Base-by-base conservation (phyloP, 306 rosid species). In the Calophaca sinica region DNA sequence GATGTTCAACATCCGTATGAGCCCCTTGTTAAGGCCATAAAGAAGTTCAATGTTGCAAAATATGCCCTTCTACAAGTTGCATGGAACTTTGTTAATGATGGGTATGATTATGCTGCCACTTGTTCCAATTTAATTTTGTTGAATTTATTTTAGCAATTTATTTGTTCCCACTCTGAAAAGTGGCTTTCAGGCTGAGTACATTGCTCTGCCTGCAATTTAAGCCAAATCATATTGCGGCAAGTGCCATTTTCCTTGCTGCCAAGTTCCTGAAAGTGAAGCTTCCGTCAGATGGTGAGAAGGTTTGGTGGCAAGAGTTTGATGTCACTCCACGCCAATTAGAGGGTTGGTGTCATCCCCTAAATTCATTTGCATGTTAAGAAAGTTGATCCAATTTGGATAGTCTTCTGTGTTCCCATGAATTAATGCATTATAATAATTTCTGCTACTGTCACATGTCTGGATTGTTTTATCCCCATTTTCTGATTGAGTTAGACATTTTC, bases 181-280 rank as follows among this genome's bases (percentile, higher is more conserved):
- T 87, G 85, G 79, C 81, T 78, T 89, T 93, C 96, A 93, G 98
- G 82, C 92, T 93, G 88, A 83, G 96, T 88, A 93, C 97, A 70
- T 91, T 96, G 65, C 97, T 93, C 82, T 93, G 98, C 92, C 89
- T 93, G 88, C 98, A 93, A 88, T 93, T 93, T 88, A 89, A 91
- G 87, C 98, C 98, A 50, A 93, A 91, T 68, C 98, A 91, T 80
- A 89, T 91, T 73, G 97, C 98, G 9, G 98, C 98, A 72, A 96
- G 98, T 85, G 98, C 98, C 85, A 88, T 93, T 85, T 93, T 91
- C 83, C 98, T 93, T 70, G 98, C 98, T 80, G 98, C 98, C 76
- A 93, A 91, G 92, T 91, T 93, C 87, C 91, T 93, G 64, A 91
- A 87, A 85, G 97, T 93, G 80, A 91, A 88, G 90, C 98, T 93